These are phyloP conservation scores for Beauveria medogensis DNA, from an alignment of 2,329 filamentous ascomycete genomes.

Conservation along the genomic window DNA sequence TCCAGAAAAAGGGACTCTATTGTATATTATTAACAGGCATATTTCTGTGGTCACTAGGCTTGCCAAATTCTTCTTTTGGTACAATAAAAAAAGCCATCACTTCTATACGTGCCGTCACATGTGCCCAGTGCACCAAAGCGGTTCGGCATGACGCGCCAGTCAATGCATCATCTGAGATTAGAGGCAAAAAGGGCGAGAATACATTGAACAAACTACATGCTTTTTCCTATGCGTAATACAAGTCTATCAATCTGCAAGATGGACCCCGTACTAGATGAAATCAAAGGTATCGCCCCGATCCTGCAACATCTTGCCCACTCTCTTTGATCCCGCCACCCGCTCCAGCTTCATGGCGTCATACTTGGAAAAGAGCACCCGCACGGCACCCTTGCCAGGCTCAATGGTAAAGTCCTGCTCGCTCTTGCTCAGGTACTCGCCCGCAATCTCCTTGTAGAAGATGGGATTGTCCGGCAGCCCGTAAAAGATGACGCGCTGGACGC, in stretches of 20 bases:
- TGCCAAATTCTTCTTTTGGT: neutral
- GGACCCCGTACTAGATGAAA: conserved; percentile 58
- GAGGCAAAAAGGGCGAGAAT: neutral
- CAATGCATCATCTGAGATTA: too few relatives aligned
- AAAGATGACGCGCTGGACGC: conserved; percentile 77
- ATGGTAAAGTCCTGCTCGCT: conserved; percentile 49
- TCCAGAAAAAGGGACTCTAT: neutral
- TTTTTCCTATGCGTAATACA: conserved; percentile 4
- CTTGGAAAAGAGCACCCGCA: conserved; percentile 67
- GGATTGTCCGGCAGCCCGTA: conserved; percentile 89
- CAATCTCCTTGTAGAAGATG: conserved; percentile 68
- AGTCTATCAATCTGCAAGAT: neutral
- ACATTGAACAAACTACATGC: neutral
- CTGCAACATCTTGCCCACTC: conserved; percentile 74
- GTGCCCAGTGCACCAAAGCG: too few relatives aligned
- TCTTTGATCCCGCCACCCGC: conserved; percentile 72
- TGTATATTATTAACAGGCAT: conserved; percentile 3
- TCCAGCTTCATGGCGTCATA: conserved; percentile 88
- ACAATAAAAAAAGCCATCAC: neutral
- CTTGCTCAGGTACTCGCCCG: conserved; percentile 56
- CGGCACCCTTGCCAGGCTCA: conserved; percentile 50
- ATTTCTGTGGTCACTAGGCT: neutral
- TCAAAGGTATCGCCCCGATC: conserved; percentile 90
- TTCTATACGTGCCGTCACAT: too few relatives aligned
- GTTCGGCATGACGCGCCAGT: too few relatives aligned